Conservation (phyloP, 1,139 yeast species). For the Candida labiduridarum region DNA sequence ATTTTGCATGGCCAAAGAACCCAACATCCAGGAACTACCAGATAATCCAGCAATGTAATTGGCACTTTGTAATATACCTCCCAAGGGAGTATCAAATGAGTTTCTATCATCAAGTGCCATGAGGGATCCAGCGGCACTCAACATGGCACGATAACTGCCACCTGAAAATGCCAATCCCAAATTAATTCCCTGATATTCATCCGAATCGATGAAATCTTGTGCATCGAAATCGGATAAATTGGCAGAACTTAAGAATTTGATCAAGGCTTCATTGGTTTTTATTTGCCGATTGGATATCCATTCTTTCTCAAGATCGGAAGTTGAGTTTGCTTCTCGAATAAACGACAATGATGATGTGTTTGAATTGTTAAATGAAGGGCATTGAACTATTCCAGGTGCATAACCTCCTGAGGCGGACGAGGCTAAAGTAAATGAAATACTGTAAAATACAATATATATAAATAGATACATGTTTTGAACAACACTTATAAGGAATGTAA, state of each 20-base stretch:
- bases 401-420: slow-evolving; percentile 40
- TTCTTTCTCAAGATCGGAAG: slow-evolving; percentile 29
- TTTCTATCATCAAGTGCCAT: slow-evolving; percentile 82
- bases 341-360: slow-evolving; percentile 10
- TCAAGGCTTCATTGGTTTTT: slow-evolving; percentile 34
- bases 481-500: background rate
- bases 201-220: slow-evolving; percentile 26
- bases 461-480: background rate
- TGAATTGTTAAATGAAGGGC: slow-evolving; percentile 41
- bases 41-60: slow-evolving; percentile 42
- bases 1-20: slow-evolving; percentile 36
- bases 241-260: slow-evolving; percentile 35
- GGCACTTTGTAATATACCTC: slow-evolving; percentile 42
- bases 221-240: slow-evolving; percentile 39
- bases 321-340: slow-evolving; percentile 30
- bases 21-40: slow-evolving; percentile 44
- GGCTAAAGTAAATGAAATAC: background rate
- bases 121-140: slow-evolving; percentile 84
- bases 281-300: slow-evolving; percentile 32
- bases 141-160: slow-evolving; percentile 93
- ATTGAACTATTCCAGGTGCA: slow-evolving; percentile 63
- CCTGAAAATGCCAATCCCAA: slow-evolving; percentile 85
- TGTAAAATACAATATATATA: background rate
- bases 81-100: slow-evolving; percentile 42
- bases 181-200: slow-evolving; percentile 32